A percentile compares a stretch with the other conserved stretches of the same genome.
phyloP scores from a whole-genome alignment of 805 yeast species.

The Hemisphaericaspora nanyangensis region DNA sequence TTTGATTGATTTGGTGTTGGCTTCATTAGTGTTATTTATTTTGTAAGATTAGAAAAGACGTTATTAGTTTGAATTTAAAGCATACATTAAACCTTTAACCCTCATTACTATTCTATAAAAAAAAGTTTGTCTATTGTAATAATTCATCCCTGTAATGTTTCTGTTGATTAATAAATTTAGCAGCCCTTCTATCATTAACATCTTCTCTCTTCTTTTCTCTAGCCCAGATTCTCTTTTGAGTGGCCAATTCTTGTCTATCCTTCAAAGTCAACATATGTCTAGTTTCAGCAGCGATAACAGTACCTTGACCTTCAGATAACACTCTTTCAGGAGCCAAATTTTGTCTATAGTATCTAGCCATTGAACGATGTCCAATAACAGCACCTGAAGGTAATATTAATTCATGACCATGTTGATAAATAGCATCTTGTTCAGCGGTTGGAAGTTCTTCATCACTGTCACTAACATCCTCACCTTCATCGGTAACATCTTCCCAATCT shows the following conservation, averaged over 20 bases:
- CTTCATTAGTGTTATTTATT: constrained; percentile 8
- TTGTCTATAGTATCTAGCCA: constrained; percentile 42
- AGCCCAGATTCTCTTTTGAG: constrained; percentile 58
- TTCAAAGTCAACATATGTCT: constrained; percentile 43
- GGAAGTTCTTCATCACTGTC: constrained; percentile 28
- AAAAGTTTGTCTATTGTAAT: constrained; percentile 23
- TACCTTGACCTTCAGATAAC: constrained; percentile 45
- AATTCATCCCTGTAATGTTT: constrained; percentile 54
- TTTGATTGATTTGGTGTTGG: constrained; percentile 43
- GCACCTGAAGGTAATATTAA: constrained; percentile 42
- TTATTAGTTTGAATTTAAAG: background rate
- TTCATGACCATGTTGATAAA: constrained; percentile 33
- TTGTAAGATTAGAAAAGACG: constrained; percentile 9
- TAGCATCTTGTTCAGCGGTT: constrained; percentile 22
- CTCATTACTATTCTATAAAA: background rate
- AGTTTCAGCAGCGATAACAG: constrained; percentile 47
- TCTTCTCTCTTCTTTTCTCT: constrained; percentile 50
- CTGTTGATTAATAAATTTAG: constrained; percentile 75
- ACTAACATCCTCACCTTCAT: constrained; percentile 12
- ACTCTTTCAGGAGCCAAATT: constrained; percentile 41
- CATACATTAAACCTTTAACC: background rate
- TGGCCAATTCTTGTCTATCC: constrained; percentile 39
- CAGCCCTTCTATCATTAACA: constrained; percentile 53
- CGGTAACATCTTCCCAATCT: constrained; percentile 42
- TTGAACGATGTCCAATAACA: constrained; percentile 40